These are phyloP conservation scores for Pyrrhoderma noxium DNA, from an alignment of 1,284 basidiomycete genomes.

Conservation along the genomic window DNA sequence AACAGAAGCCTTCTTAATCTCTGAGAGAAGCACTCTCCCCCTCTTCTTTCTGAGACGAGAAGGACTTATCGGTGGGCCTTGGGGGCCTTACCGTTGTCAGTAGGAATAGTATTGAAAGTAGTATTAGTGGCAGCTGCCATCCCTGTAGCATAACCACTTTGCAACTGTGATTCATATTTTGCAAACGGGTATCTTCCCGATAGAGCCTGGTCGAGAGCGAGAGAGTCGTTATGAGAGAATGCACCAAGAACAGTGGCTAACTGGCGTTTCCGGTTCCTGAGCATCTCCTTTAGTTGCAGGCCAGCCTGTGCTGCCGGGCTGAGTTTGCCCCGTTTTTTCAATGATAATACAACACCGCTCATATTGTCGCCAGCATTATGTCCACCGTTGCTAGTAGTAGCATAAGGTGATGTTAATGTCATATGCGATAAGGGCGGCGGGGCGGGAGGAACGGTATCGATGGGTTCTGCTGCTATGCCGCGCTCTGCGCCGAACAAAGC, in stretches of 20 bases:
- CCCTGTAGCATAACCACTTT: not conserved
- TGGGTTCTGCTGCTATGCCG: constrained; percentile 22
- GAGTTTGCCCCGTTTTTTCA: constrained; percentile 40
- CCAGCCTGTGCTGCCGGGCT: constrained; percentile 57
- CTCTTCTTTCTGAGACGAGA: constrained; percentile 26
- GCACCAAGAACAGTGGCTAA: constrained; percentile 59
- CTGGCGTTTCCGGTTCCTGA: constrained; percentile 60
- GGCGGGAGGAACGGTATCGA: constrained; percentile 13
- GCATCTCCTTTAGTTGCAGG: constrained; percentile 64
- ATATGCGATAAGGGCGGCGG: constrained; percentile 5
- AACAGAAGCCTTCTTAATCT: constrained; percentile 1
- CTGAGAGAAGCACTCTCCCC: constrained; percentile 24
- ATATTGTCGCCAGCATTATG: constrained; percentile 22
- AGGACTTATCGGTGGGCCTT: constrained; percentile 26
- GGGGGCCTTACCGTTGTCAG: too few relatives aligned
- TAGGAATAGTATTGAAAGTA: too few relatives aligned
- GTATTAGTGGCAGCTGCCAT: constrained; percentile 11
- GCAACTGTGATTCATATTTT: constrained; percentile 12
- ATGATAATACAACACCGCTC: not conserved
- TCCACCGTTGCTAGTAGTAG: constrained; percentile 21
- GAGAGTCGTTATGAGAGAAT: constrained; percentile 52
- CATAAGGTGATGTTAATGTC: not conserved
- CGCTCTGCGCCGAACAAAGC: constrained; percentile 19
- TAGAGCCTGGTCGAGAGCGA: constrained; percentile 68
- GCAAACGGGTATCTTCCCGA: constrained; percentile 52